Evolutionary conservation across 805 yeast species (phyloP).

Genomic region (Starmera pachycereana): DNA sequence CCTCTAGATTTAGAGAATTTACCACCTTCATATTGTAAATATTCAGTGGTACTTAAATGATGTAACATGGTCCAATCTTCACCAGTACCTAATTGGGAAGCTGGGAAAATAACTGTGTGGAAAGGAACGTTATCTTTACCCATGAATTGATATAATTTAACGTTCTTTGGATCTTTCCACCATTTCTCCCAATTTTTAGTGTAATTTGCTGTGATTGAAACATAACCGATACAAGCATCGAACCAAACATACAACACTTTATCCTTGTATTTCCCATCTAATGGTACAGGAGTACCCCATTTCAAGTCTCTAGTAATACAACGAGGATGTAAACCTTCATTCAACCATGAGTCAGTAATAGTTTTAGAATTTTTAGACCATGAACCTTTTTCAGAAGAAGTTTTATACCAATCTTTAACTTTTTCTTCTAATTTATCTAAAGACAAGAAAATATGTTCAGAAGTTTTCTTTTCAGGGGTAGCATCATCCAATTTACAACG

Average conservation of each 20-base stretch:
- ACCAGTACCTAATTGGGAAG: slow-evolving; percentile 78
- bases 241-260: slow-evolving; percentile 98
- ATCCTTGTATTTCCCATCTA: slow-evolving; percentile 61
- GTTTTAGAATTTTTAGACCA: slow-evolving; percentile 92
- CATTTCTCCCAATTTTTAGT: slow-evolving; percentile 71
- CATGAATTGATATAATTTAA: slow-evolving; percentile 91
- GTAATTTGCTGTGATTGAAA: slow-evolving; percentile 92
- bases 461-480: slow-evolving; percentile 67
- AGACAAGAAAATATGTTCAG: slow-evolving; percentile 78
- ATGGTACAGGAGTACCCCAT: slow-evolving; percentile 99
- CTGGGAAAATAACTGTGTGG: slow-evolving; percentile 98
- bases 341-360: slow-evolving; percentile 89
- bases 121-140: slow-evolving; percentile 99
- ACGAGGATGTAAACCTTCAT: slow-evolving; percentile 86
- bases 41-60: slow-evolving; percentile 91
- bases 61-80: slow-evolving; percentile 87
- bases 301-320: slow-evolving; percentile 94
- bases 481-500: slow-evolving; percentile 88
- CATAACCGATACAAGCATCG: slow-evolving; percentile 95
- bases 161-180: slow-evolving; percentile 94
- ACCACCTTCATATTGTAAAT: slow-evolving; percentile 95
- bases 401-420: slow-evolving; percentile 60
- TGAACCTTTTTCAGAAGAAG: slow-evolving; percentile 58
- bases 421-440: slow-evolving; percentile 78
- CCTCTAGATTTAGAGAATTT: slow-evolving; percentile 98